A percentile compares a stretch with the other conserved stretches of the same genome.
phyloP scores from a whole-genome alignment of 2,329 filamentous ascomycete genomes.

The Colletotrichum viniferum region DNA sequence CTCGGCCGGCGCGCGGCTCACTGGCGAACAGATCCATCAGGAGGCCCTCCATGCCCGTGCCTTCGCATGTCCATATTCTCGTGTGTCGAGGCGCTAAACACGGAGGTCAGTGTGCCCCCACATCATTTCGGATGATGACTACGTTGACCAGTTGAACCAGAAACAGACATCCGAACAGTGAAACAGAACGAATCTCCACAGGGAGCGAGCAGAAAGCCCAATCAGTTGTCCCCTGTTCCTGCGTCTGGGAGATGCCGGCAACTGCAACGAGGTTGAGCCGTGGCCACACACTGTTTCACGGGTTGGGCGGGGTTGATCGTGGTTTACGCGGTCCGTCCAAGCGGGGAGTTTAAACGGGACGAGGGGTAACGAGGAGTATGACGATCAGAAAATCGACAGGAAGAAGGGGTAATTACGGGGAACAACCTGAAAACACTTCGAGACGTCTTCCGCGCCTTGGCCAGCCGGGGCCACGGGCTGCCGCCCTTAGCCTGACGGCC shows the following conservation, averaged over 20 bases:
- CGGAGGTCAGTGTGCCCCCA: background rate
- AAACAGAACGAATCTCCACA: background rate
- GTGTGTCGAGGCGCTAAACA: background rate
- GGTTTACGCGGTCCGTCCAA: background rate
- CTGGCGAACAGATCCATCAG: background rate
- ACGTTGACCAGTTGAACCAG: background rate
- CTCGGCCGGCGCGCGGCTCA: background rate
- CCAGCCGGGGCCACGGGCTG: background rate
- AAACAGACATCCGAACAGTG: background rate
- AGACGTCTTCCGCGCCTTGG: slow-evolving; percentile 4
- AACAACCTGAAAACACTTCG: background rate
- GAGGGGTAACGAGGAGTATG: background rate
- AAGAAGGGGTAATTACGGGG: background rate
- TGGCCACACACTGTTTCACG: background rate
- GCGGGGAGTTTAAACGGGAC: background rate
- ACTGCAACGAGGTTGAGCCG: background rate
- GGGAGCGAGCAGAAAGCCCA: background rate
- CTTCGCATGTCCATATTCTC: background rate
- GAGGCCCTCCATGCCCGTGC: background rate
- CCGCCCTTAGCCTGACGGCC: background rate
- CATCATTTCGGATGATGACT: background rate
- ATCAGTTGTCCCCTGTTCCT: background rate
- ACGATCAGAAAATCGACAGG: background rate
- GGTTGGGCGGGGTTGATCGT: background rate
- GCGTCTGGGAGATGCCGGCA: background rate